A percentile compares a stretch with the other conserved stretches of the same genome.
Conservation (phyloP, 495 filamentous ascomycete genomes). For the Tuber umbilicatum region DNA sequence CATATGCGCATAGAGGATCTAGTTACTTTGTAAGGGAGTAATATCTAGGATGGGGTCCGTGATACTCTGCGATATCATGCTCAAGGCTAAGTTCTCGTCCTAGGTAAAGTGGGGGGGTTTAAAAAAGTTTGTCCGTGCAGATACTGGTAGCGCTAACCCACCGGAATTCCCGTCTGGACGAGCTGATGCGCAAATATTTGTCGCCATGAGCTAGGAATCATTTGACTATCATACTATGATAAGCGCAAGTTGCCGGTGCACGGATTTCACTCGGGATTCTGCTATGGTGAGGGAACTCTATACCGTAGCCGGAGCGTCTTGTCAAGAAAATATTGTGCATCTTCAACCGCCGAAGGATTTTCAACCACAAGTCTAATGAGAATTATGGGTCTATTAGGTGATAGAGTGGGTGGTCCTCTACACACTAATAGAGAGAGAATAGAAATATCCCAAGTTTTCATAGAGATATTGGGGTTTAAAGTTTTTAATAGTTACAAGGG, state of each 20-base stretch:
- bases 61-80: background rate
- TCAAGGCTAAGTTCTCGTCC: background rate
- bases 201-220: background rate
- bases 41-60: background rate
- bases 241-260: background rate
- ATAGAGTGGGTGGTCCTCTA: too few relatives aligned
- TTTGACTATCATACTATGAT: background rate
- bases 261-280: background rate
- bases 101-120: background rate
- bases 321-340: too few relatives aligned
- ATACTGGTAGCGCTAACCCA: background rate
- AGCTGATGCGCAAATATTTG: background rate
- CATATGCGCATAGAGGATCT: background rate
- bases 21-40: background rate
- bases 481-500: too few relatives aligned
- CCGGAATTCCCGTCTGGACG: background rate
- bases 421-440: too few relatives aligned
- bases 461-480: too few relatives aligned
- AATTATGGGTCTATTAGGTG: too few relatives aligned
- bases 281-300: too few relatives aligned
- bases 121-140: background rate
- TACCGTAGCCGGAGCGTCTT: too few relatives aligned
- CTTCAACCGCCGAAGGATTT: too few relatives aligned
- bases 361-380: too few relatives aligned
- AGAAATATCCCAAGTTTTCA: too few relatives aligned